A percentile compares a stretch with the other conserved stretches of the same genome.
These are phyloP conservation scores for Clitoria ternatea DNA, from an alignment of 306 rosid species.

Conservation along the genomic window DNA sequence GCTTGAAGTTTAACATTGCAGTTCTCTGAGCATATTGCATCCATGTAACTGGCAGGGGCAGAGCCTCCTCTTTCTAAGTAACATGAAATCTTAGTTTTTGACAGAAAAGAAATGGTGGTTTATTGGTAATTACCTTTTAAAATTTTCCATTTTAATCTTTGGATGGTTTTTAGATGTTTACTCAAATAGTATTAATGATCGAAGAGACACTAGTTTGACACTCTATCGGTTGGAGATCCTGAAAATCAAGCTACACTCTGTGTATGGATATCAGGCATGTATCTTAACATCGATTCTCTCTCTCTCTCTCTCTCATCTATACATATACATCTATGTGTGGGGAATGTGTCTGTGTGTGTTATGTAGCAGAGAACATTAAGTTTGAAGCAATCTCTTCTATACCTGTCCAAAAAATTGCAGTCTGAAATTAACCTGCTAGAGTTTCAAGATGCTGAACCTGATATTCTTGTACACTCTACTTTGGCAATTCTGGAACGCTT, in stretches of 20 bases:
- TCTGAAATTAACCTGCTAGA: slow-evolving; percentile 60
- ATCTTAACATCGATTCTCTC: slow-evolving; percentile 7
- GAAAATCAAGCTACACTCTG: slow-evolving; percentile 71
- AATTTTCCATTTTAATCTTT: slow-evolving; percentile 17
- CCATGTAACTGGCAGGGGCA: background rate
- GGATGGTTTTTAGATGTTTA: slow-evolving; percentile 42
- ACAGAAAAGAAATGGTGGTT: background rate
- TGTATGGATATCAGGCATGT: slow-evolving; percentile 91
- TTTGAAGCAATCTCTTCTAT: background rate
- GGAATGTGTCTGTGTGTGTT: background rate
- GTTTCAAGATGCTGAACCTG: slow-evolving; percentile 89
- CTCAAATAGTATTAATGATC: slow-evolving; percentile 35
- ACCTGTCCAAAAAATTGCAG: slow-evolving; percentile 47
- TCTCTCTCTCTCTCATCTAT: background rate
- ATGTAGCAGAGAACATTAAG: slow-evolving; percentile 2
- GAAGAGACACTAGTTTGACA: slow-evolving; percentile 37
- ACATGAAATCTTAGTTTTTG: background rate
- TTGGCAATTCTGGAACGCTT: slow-evolving; percentile 55
- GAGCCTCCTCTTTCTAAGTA: background rate
- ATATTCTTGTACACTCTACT: slow-evolving; percentile 58
- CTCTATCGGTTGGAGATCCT: slow-evolving; percentile 75
- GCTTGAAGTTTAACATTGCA: slow-evolving; percentile 7
- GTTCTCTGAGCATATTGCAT: slow-evolving; percentile 6
- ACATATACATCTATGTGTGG: background rate
- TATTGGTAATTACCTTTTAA: slow-evolving; percentile 14